These are phyloP conservation scores for Knoxia roxburghii DNA, from an alignment of 257 asterid genomes.

Conservation along the genomic window DNA sequence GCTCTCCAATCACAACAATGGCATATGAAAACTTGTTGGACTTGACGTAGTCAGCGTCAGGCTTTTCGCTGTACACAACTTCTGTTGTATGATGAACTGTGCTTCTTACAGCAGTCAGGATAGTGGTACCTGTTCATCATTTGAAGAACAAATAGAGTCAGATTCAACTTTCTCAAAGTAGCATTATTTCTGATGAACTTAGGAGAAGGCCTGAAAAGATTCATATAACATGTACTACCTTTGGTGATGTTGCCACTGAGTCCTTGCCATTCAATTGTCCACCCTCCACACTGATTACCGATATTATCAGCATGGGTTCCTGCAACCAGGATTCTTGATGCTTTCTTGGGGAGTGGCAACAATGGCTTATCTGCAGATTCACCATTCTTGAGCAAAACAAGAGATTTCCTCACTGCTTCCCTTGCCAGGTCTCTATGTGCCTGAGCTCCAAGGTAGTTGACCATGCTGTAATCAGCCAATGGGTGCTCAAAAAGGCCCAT, in stretches of 20 bases:
- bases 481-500: conserved; percentile 75
- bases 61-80: conserved; percentile 21
- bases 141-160: no score
- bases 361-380: conserved; percentile 21
- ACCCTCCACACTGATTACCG: conserved; percentile 38
- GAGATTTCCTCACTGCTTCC: conserved; percentile 44
- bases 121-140: conserved; percentile 25
- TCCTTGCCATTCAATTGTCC: conserved; percentile 44
- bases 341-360: conserved; percentile 35
- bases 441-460: conserved; percentile 52
- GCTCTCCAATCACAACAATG: conserved; percentile 29
- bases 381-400: conserved; percentile 35
- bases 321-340: conserved; percentile 25
- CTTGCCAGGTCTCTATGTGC: conserved; percentile 38
- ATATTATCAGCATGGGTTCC: conserved; percentile 38
- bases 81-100: conserved; percentile 21
- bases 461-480: conserved; percentile 56
- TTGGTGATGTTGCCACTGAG: conserved; percentile 22
- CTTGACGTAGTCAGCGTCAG: conserved; percentile 13
- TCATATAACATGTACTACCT: conserved; percentile 9
- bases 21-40: conserved; percentile 19
- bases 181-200: no score
- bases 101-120: conserved; percentile 17
- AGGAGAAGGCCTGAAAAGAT: no score
- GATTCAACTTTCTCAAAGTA: no score